phyloP scores from a whole-genome alignment of 2,329 filamentous ascomycete species.

The Thelonectria olida region DNA sequence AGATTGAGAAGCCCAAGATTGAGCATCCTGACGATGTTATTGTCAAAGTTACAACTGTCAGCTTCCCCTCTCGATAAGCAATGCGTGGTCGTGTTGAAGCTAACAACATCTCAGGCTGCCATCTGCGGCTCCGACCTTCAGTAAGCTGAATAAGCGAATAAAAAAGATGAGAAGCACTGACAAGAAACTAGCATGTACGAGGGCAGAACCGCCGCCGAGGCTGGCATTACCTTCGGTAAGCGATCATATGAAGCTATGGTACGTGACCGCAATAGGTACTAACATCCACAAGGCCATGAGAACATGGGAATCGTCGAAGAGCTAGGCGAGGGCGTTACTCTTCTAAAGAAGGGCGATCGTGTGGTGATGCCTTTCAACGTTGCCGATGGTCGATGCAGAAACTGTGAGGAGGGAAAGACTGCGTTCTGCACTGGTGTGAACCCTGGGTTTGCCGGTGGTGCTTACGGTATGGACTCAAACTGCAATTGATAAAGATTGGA shows the following conservation, averaged over 20 bases:
- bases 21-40: conserved; percentile 72
- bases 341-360: conserved; percentile 69
- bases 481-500: not conserved
- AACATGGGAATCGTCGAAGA: conserved; percentile 68
- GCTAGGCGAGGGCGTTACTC: conserved; percentile 65
- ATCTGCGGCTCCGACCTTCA: conserved; percentile 65
- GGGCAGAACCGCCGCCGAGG: conserved; percentile 69
- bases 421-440: conserved; percentile 70
- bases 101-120: conserved; percentile 45
- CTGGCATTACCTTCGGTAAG: conserved; percentile 67
- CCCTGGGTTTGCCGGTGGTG: conserved; percentile 48
- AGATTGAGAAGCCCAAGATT: conserved; percentile 65
- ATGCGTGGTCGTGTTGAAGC: not conserved
- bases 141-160: conserved; percentile 36
- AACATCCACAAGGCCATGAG: conserved; percentile 55
- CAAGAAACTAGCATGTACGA: conserved; percentile 66
- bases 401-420: conserved; percentile 71
- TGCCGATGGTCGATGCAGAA: conserved; percentile 69
- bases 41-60: conserved; percentile 71
- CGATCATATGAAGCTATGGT: not conserved
- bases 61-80: conserved; percentile 33
- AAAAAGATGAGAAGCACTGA: not conserved
- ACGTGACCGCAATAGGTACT: not conserved
- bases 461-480: conserved; percentile 39
- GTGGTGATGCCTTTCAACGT: conserved; percentile 74